Percentiles rank a stretch among this genome's conserved stretches.
These are phyloP conservation scores for Plantago elongata DNA, from an alignment of 257 asterid species.

Conservation along the genomic window DNA sequence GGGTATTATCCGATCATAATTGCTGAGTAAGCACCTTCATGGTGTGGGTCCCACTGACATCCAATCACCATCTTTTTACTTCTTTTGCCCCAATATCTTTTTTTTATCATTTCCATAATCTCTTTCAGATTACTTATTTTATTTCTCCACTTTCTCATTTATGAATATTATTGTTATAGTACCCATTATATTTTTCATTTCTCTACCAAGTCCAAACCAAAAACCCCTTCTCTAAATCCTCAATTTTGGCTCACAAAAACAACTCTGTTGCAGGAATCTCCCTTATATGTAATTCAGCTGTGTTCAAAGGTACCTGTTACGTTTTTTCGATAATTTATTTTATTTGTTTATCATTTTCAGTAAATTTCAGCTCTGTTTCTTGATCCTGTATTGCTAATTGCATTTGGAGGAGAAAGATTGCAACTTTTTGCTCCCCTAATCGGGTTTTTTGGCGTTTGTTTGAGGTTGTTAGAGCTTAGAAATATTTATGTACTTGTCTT, in stretches of 20 bases:
- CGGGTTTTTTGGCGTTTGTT: background rate
- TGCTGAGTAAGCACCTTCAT: conserved; percentile 28
- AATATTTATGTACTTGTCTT: background rate
- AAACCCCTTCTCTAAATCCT: background rate
- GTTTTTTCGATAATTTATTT: background rate
- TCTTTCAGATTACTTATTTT: too few species aligned
- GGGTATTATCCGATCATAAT: conserved; percentile 19
- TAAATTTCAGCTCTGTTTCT: background rate
- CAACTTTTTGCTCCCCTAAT: background rate
- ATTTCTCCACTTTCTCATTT: too few species aligned
- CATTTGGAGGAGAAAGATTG: background rate
- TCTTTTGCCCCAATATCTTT: background rate
- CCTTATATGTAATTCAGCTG: background rate
- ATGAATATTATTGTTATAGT: too few species aligned
- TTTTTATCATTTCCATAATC: too few species aligned
- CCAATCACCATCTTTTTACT: conserved; percentile 16
- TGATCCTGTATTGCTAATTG: background rate
- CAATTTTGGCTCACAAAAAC: background rate
- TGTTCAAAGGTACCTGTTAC: background rate
- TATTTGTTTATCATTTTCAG: background rate
- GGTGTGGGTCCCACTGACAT: conserved; percentile 6
- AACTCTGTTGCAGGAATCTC: background rate
- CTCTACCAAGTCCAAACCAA: background rate
- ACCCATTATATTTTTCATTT: background rate
- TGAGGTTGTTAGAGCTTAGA: too few species aligned